A percentile compares a stretch with the other conserved stretches of the same genome.
These are phyloP conservation scores for Echinosophora koreensis DNA, from an alignment of 306 rosid species.

Conservation along the genomic window DNA sequence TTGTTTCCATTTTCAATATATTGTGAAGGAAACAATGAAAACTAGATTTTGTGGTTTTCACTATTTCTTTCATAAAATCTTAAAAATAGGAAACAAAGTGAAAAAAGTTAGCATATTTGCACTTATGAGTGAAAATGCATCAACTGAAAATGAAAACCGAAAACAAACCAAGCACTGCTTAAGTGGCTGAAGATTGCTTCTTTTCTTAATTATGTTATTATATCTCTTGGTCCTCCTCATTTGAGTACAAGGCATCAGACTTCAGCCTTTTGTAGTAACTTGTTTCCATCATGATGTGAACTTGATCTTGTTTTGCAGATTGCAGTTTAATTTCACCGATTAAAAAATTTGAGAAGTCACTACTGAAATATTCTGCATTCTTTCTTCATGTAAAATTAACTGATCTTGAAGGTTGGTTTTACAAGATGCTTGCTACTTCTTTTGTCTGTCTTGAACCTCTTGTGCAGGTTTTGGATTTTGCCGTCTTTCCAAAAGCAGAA, in stretches of 20 bases:
- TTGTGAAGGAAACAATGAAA: too few relatives aligned
- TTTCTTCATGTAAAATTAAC: slow-evolving; percentile 1
- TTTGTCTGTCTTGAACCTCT: slow-evolving; percentile 20
- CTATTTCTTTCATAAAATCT: too few relatives aligned
- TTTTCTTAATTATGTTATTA: background rate
- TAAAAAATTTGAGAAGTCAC: background rate
- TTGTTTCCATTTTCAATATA: too few relatives aligned
- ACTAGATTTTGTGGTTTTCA: too few relatives aligned
- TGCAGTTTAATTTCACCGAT: background rate
- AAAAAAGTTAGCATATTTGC: too few relatives aligned
- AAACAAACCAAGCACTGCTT: too few relatives aligned
- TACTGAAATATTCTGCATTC: slow-evolving; percentile 30
- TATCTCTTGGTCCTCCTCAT: background rate
- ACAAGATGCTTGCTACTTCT: slow-evolving; percentile 18
- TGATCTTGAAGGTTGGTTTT: slow-evolving; percentile 1
- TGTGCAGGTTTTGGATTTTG: slow-evolving; percentile 86
- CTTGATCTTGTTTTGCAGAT: background rate
- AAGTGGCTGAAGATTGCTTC: background rate
- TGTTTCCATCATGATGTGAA: slow-evolving; percentile 16
- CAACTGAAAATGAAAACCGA: too few relatives aligned
- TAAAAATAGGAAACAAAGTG: too few relatives aligned
- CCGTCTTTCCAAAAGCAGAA: slow-evolving; percentile 78
- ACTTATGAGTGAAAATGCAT: too few relatives aligned
- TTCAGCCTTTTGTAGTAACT: background rate
- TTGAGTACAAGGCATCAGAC: background rate